Evolutionary conservation across 768 basidiomycete species (phyloP).

Genomic region (Kwoniella sp.): DNA sequence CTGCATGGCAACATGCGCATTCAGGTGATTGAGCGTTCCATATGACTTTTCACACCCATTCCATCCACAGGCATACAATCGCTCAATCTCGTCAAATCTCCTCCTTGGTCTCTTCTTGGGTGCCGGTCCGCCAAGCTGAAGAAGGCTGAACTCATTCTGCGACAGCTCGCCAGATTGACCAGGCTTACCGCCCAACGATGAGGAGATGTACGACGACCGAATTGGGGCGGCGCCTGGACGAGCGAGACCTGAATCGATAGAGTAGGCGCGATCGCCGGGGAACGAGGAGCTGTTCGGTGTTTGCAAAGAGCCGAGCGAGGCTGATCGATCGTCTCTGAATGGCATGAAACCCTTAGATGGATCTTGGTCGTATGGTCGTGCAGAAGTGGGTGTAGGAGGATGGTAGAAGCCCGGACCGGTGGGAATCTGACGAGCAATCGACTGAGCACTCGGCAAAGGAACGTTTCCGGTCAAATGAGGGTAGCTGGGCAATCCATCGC

Average conservation of each 20-base stretch:
- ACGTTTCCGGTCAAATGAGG: constrained; percentile 26
- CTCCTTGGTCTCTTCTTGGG: constrained; percentile 58
- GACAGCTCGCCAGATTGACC: constrained; percentile 14
- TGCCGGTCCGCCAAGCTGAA: constrained; percentile 40
- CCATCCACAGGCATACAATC: constrained; percentile 79
- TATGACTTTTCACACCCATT: constrained; percentile 72
- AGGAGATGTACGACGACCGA: constrained; percentile 22
- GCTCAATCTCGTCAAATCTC: constrained; percentile 83
- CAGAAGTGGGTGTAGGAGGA: constrained; percentile 17
- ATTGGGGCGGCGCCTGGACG: constrained; percentile 37
- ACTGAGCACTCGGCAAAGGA: constrained; percentile 30
- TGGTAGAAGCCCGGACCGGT: constrained; percentile 4
- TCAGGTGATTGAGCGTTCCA: constrained; percentile 94
- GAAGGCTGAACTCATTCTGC: constrained; percentile 28
- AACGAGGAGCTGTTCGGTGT: constrained; percentile 14
- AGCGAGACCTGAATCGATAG: constrained; percentile 35
- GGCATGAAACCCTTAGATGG: constrained; percentile 21
- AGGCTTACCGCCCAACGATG: constrained; percentile 2
- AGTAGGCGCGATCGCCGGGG: constrained; percentile 27
- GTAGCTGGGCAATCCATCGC: constrained; percentile 45
- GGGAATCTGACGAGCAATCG: constrained; percentile 29
- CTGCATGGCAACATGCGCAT: constrained; percentile 98
- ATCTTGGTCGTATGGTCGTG: constrained; percentile 14
- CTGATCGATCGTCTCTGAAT: constrained; percentile 28
- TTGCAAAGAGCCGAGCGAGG: constrained; percentile 5